Percentiles rank a stretch among this genome's conserved stretches.
Evolutionary conservation across 2,329 filamentous ascomycete genomes (phyloP).

Genomic region (Beauveria sp.): DNA sequence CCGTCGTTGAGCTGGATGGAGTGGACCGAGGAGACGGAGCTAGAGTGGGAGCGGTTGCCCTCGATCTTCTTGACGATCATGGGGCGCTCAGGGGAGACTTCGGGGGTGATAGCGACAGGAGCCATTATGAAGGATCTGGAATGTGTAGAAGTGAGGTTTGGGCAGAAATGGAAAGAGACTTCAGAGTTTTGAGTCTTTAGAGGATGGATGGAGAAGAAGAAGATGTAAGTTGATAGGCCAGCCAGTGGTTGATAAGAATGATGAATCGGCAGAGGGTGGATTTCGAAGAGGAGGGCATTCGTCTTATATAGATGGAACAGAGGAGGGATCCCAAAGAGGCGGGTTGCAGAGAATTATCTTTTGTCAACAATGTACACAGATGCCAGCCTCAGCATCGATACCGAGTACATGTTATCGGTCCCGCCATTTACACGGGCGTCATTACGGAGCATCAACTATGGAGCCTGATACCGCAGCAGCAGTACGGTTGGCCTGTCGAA

Average conservation of each 20-base stretch:
- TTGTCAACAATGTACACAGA: slow-evolving; percentile 5
- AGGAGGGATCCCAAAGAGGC: neutral
- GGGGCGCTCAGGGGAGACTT: slow-evolving; percentile 25
- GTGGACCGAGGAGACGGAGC: slow-evolving; percentile 17
- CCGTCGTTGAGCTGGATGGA: slow-evolving; percentile 64
- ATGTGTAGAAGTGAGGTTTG: neutral
- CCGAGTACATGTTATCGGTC: slow-evolving; percentile 8
- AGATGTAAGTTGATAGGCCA: neutral
- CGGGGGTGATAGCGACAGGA: slow-evolving; percentile 28
- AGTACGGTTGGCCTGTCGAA: neutral
- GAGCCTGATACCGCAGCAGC: slow-evolving; percentile 10
- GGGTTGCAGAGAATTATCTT: neutral
- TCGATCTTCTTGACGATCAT: slow-evolving; percentile 23
- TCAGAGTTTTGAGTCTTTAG: neutral
- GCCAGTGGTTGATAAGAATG: neutral
- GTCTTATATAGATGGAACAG: slow-evolving; percentile 9
- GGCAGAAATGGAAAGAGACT: neutral
- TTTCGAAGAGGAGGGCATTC: neutral
- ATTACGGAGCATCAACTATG: slow-evolving; percentile 11
- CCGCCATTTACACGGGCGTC: slow-evolving; percentile 10
- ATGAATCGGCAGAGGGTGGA: neutral
- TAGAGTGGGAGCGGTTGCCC: slow-evolving; percentile 19
- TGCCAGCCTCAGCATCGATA: slow-evolving; percentile 4
- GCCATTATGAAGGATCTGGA: slow-evolving; percentile 21
- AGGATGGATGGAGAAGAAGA: neutral